Evolutionary conservation across 129 eudicot species (phyloP), one percentile per base, ranked within the genome.

Genomic region (Tanacetum coccineum): DNA sequence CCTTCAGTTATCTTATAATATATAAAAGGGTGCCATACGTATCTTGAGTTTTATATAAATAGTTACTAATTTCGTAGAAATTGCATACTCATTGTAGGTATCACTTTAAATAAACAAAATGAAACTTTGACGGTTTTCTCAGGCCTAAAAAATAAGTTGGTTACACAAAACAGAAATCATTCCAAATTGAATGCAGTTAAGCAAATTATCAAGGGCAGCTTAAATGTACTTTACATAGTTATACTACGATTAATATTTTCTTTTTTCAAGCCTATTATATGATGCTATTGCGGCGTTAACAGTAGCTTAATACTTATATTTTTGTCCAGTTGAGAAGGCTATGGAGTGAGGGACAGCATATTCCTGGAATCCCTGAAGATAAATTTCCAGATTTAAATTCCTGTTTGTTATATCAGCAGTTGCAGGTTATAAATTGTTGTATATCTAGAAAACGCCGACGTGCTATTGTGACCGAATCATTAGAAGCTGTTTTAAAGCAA

Each of bases 341-440:
- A 56, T 93, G 99, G 99, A 79, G 77, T 58, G 96, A 89, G 79
- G 95, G 87, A 54, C 88, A 75, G 69, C 86, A 89, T 62, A 79
- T 93, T 64, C 96, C 96, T 17, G 95, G 99, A 28, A 77, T 93
- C 70, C 99, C 95, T 49, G 65, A 4, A 30, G 96, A 88, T 67
- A 83, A 79, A 49, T 75, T 75, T 70, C 96, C 96, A 9, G 82
- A 93, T 68, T 69, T 93, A 50, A 82, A 82, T 78, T 86, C 84
- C 21, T 86, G 99, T 64, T 85, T 89, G 62, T 75, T 93, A 20
- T 81, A 89, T 76, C 99, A 93, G 74, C 89, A 93, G 81, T 82
- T 86, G 77, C 96, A 93, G 67, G 93, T 93, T 73, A 93, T 93
- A 64, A 93, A 93, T 71, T 82, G 99, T 52, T 89, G 99, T 79